Evolutionary conservation across 2,329 filamentous ascomycete species (phyloP), one percentile per base, ranked within the genome.

Genomic region (Mariannaea sp.): DNA sequence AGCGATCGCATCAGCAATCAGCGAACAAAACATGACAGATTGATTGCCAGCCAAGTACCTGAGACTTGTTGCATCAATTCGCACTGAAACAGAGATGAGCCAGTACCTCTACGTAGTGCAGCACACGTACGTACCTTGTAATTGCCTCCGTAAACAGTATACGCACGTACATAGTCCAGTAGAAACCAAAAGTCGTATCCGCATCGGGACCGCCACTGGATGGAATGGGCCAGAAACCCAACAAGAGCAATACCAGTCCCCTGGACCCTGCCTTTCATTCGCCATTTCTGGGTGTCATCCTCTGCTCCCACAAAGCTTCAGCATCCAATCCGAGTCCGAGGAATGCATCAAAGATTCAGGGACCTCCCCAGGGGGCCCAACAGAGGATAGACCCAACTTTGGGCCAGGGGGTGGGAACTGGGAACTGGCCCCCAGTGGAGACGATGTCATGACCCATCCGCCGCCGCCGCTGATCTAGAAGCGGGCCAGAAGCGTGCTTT

Each of bases 401-500:
- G 36, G 36, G 51, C 19, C 60, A 49, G 55, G 57, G 53, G 62
- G 58, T 59, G 50, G 48, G 49, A 47, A 42, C 49, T 29, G 29
- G n/a, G n/a, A n/a, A n/a, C n/a, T n/a, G n/a, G n/a, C n/a, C n/a
- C 20, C 51, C 45, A 38, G 52, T 44, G 44, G 19, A 49, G 38
- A 45, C 43, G 30, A 49, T 44, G 14, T 20, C 17, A 39, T 16
- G 58, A 58, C 54, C 64, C 62, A 63, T 62, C 58, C 59, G 56
- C 57, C 62, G 59, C 44, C 59, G 57, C 57, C 53, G 62, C 64
- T 65, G 64, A 67, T 67, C 65, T 67, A 66, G 65, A 67, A 67
- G 63, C 64, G 58, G 54, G 50, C 65, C 65, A 67, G 65, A 67
- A 67, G 64, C 55, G 58, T 63, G 60, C 59, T n/a, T n/a, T n/a